Percentiles rank a stretch among this genome's conserved stretches.
These are phyloP conservation scores for Fusarium armeniacum DNA, from an alignment of 2,329 filamentous ascomycete genomes.

Conservation along the genomic window DNA sequence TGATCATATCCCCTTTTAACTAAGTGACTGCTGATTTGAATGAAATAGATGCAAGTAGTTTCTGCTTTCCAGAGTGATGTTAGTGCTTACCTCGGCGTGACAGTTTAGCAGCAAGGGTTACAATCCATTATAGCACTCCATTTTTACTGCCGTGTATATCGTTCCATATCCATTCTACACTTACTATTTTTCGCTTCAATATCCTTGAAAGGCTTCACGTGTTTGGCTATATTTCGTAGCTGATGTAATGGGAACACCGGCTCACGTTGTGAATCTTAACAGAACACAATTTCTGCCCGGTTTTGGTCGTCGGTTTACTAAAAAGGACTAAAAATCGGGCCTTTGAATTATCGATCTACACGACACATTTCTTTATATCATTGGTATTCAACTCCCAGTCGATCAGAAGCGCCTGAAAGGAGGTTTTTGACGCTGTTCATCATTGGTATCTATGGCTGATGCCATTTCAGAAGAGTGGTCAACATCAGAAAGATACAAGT, in stretches of 20 bases:
- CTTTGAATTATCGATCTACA: conserved; percentile 12
- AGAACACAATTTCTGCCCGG: not conserved
- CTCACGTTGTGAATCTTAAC: not conserved
- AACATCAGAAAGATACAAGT: conserved; percentile 35
- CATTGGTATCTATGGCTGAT: conserved; percentile 36
- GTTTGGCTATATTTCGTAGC: not conserved
- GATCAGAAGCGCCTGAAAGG: not conserved
- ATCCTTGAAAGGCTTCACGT: not conserved
- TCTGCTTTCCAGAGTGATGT: not conserved
- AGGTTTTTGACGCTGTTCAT: not conserved
- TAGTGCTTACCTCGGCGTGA: conserved; percentile 17
- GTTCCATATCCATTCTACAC: conserved; percentile 9
- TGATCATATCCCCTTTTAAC: not conserved
- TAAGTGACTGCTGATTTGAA: not conserved
- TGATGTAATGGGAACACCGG: not conserved
- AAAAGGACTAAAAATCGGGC: conserved; percentile 27
- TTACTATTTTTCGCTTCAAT: conserved; percentile 8
- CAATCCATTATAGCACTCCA: not conserved
- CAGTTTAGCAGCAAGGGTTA: not conserved
- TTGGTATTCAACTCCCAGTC: not conserved
- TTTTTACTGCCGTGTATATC: not conserved
- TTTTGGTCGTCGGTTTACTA: conserved; percentile 1
- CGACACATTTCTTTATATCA: not conserved
- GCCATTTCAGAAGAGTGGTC: conserved; percentile 6
- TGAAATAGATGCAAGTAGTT: not conserved